Base-by-base conservation (phyloP, 176 grass and related monocot genomes). In the Echinochloa phyllopogon region DNA sequence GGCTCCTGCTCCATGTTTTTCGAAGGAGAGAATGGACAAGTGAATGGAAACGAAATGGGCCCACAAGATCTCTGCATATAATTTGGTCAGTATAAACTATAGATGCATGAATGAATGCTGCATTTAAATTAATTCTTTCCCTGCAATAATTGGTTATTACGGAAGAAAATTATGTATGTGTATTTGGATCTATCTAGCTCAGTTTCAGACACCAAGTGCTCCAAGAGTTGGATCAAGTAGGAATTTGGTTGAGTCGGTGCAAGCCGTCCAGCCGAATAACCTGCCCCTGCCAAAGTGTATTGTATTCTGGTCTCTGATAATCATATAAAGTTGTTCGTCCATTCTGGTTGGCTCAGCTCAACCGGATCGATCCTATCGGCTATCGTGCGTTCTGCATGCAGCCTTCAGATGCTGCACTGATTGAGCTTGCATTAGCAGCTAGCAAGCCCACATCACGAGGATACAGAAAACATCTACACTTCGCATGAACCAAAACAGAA, bases 141-240 rank as follows among this genome's bases (percentile, higher is more conserved):
- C n/a, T 11, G 17, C 57, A 59, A 59, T 59, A 59, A 59, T 59
- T 59, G 57, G 21, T 10, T 58, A 21, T 58, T 59, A 53, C 8
- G 20, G 18, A n/a, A 59, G 9, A n/a, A 59, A 59, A 59, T 11
- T 8, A 59, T 59, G 56, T 8, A 59, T 24, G 21, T 59, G 3
- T 7, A 23, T 55, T 55, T 57, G 55, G 20, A 57, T 57, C 55
- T 17, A 17, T 9, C 55, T 57, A n/a, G 20, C 57, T 21, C 10
- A 57, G 57, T 24, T 59, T 24, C 8, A 59, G 57, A 59, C 57
- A 59, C 57, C 57, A 24, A 59, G 57, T 59, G 57, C n/a, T 59
- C 57, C 57, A 59, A 59, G 57, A 59, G 9, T 59, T 59, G n/a
- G 57, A 59, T 59, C 57, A 59, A 21, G 57, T 59, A 59, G n/a